Base-by-base conservation (phyloP, 1,139 yeast genomes). In the Suhomyces coccinellae region DNA sequence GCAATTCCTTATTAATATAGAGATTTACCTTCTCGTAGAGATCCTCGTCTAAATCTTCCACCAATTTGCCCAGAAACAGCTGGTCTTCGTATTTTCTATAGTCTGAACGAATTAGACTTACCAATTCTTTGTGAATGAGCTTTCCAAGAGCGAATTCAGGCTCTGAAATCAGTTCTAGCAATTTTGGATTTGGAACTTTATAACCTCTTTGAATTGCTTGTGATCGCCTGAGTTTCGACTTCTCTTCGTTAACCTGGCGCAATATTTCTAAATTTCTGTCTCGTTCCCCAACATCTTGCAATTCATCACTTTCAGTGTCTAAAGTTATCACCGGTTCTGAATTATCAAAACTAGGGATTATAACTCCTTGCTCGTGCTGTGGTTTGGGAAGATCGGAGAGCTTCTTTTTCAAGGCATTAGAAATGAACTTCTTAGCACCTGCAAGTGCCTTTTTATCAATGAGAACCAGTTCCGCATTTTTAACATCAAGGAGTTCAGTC, bases 141-240 rank as follows among this genome's bases (percentile, higher is more conserved):
- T 48, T 34, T 5, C 52, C 54, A 4, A 47, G 45, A 11, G 44
- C 41, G 1, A 42, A 24, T 2, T 61, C 62, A 3, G 69, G 29
- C 1, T 38, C 44, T 5, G 46, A 39, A 6, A 44, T 33, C 9
- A 34, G 30, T 1, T 44, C 43, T 17, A 44, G 56, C 1, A 58
- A 28, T 2, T 51, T 44, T 0, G 76, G 67, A 13, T 63, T 38
- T 0, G 88, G 87, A 10, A 84, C 65, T 0, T 75, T 72, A n/a
- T 84, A 65, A 0, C 69, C 75, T 38, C 63, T 58, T 51, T 79
- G 82, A 0, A 82, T 62, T 0, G 71, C 85, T 49, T 71, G 77
- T 0, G 88, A 79, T 41, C 77, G 57, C 44, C 79, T 58, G 13
- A 62, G 51, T 40, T 62, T 59, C 2, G 66, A 61, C 43, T 59